Percentiles rank a stretch among this genome's conserved stretches.
Evolutionary conservation across 164 flowering plant genomes (phyloP).

Genomic region (Pachysandra terminalis): DNA sequence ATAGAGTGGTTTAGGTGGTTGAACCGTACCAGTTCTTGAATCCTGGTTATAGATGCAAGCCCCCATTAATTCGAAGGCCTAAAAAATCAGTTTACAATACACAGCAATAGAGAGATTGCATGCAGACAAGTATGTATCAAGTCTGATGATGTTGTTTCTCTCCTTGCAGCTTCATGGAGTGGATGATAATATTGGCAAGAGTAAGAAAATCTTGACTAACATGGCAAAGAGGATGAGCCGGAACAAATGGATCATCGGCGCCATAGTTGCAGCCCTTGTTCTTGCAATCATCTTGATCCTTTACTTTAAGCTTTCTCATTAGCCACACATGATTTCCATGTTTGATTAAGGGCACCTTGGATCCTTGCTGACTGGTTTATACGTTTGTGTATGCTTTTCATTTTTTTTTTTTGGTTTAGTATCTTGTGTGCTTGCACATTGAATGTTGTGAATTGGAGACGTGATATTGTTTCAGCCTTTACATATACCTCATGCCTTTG

Average conservation of each 20-base stretch:
- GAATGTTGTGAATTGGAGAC: constrained; percentile 2
- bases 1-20: neutral
- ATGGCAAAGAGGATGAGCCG: constrained; percentile 62
- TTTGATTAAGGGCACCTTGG: neutral
- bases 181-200: constrained; percentile 70
- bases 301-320: constrained; percentile 42
- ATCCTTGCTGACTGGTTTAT: constrained; percentile 4
- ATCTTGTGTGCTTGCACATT: constrained; percentile 1
- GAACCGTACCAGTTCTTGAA: neutral
- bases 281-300: constrained; percentile 50
- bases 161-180: constrained; percentile 62
- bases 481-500: neutral
- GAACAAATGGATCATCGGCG: constrained; percentile 66
- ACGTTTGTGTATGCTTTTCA: neutral
- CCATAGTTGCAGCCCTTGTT: constrained; percentile 50
- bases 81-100: too few relatives aligned
- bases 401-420: neutral
- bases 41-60: too few relatives aligned
- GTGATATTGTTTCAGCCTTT: neutral
- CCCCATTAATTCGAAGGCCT: too few relatives aligned
- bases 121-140: neutral
- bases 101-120: too few relatives aligned
- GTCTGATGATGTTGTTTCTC: neutral
- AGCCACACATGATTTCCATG: neutral
- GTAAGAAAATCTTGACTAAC: constrained; percentile 52